A percentile compares a stretch with the other conserved stretches of the same genome.
Evolutionary conservation across 2,329 filamentous ascomycete genomes (phyloP).

Genomic region (Dothideomycetes sp.): DNA sequence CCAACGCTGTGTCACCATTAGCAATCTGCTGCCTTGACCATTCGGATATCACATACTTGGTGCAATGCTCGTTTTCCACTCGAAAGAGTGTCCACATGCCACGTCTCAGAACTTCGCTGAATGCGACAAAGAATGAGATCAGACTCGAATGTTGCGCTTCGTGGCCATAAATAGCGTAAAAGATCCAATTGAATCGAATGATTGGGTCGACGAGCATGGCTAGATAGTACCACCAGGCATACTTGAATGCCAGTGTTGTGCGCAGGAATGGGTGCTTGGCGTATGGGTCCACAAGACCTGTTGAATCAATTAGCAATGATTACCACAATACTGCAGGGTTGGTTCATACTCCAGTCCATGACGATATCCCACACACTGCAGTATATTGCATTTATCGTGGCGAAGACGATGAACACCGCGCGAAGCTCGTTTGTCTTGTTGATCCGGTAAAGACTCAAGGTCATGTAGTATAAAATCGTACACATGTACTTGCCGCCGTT

Average conservation of each 20-base stretch:
- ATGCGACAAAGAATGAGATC: conserved; percentile 65
- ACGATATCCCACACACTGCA: conserved; percentile 84
- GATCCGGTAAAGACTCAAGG: conserved; percentile 75
- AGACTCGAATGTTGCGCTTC: conserved; percentile 74
- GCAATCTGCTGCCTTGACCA: not conserved
- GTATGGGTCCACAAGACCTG: conserved; percentile 58
- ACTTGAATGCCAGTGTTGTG: conserved; percentile 68
- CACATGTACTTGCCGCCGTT: conserved; percentile 88
- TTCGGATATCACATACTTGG: conserved; percentile 39
- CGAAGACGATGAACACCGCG: conserved; percentile 69
- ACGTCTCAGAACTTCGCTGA: conserved; percentile 72
- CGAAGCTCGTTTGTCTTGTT: conserved; percentile 43
- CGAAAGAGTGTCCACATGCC: conserved; percentile 89
- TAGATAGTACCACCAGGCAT: conserved; percentile 70
- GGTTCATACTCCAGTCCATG: conserved; percentile 67
- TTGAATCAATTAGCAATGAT: not conserved
- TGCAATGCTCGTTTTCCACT: conserved; percentile 95
- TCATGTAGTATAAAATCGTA: conserved; percentile 69
- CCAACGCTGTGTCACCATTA: conserved; percentile 41
- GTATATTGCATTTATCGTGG: conserved; percentile 73
- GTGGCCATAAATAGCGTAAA: conserved; percentile 75
- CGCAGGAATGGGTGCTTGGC: conserved; percentile 52
- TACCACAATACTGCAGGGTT: conserved; percentile 10
- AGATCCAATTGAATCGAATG: conserved; percentile 86
- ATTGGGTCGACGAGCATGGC: conserved; percentile 78